Conservation (phyloP, 1,284 basidiomycete species). For the Pterula multifida region DNA sequence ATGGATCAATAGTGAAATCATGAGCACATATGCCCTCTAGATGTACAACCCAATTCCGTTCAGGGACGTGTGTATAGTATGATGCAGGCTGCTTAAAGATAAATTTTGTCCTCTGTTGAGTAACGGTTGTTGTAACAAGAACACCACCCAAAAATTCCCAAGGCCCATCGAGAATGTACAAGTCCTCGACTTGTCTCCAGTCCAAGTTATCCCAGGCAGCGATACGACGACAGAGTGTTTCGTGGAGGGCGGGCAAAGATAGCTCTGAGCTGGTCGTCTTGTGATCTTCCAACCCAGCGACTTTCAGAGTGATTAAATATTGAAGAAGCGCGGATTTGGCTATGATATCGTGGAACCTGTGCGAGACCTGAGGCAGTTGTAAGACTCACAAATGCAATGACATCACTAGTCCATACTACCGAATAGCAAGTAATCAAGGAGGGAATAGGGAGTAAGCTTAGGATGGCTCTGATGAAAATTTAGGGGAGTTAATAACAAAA, state of each 20-base stretch:
- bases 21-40: slow-evolving; percentile 5
- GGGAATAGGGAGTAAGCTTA: background rate
- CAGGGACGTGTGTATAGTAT: slow-evolving; percentile 8
- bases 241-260: slow-evolving; percentile 6
- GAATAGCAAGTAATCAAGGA: background rate
- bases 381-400: background rate
- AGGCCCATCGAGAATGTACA: background rate
- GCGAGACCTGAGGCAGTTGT: slow-evolving; percentile 5
- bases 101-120: slow-evolving; percentile 6
- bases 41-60: slow-evolving; percentile 11
- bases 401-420: background rate
- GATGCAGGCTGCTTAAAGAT: slow-evolving; percentile 12
- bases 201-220: slow-evolving; percentile 9
- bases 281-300: slow-evolving; percentile 10
- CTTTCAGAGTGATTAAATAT: slow-evolving; percentile 10
- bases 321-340: slow-evolving; percentile 8
- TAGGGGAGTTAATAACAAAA: background rate
- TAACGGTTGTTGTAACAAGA: background rate
- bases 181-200: background rate
- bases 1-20: slow-evolving; percentile 16
- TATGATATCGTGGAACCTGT: slow-evolving; percentile 6
- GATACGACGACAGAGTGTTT: slow-evolving; percentile 9
- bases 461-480: background rate
- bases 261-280: slow-evolving; percentile 3
- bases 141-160: background rate